These are phyloP conservation scores for Paralagenidium karlingii DNA, from an alignment of 352 stramenopile genomes.

Conservation along the genomic window DNA sequence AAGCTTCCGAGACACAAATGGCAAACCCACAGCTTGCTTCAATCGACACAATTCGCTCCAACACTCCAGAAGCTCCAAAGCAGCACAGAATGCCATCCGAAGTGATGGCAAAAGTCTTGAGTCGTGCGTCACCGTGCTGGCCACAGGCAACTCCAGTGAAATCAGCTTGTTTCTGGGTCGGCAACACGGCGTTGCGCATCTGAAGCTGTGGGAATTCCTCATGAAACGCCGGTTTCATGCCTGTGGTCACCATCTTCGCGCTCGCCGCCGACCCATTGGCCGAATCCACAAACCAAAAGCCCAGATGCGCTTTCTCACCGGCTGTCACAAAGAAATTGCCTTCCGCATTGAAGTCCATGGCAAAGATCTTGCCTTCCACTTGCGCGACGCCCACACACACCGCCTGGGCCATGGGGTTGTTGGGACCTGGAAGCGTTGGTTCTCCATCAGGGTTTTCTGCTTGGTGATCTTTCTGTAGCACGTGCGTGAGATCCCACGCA, in stretches of 20 bases:
- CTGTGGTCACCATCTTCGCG: no score
- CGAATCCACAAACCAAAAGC: background rate
- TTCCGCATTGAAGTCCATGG: conserved; percentile 49
- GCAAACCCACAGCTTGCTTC: conserved; percentile 43
- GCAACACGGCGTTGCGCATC: conserved; percentile 35
- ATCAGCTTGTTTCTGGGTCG: conserved; percentile 39
- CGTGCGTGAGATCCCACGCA: conserved; percentile 41
- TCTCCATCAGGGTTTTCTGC: no score
- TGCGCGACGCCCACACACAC: conserved; percentile 27
- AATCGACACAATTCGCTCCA: conserved; percentile 66
- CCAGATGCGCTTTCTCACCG: conserved; percentile 51
- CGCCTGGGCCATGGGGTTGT: background rate
- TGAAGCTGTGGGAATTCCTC: conserved; percentile 51
- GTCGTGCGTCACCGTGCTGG: conserved; percentile 22
- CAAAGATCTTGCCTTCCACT: conserved; percentile 57
- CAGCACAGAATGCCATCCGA: conserved; percentile 62
- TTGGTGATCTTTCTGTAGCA: conserved; percentile 14
- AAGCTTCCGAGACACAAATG: conserved; percentile 62
- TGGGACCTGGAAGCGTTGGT: background rate
- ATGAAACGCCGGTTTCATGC: no score
- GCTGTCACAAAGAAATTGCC: conserved; percentile 76
- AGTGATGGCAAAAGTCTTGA: conserved; percentile 67
- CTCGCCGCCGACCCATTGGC: background rate
- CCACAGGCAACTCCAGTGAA: conserved; percentile 64
- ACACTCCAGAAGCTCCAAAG: conserved; percentile 54